Evolutionary conservation across 2,329 filamentous ascomycete species (phyloP).

Genomic region (Colletotrichum plurivorum): DNA sequence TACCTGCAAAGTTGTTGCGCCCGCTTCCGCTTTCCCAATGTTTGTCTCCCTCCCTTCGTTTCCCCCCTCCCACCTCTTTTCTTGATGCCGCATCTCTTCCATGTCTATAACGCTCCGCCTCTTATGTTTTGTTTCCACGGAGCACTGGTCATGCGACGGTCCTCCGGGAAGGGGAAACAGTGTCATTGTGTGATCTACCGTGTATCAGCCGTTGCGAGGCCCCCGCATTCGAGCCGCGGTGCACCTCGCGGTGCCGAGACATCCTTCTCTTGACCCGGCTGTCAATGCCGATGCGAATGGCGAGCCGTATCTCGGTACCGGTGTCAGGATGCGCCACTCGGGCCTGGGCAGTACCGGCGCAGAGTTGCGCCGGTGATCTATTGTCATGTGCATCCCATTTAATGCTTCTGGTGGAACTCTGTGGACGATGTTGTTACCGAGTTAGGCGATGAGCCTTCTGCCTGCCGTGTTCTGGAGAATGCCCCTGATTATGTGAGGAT

Average conservation of each 20-base stretch:
- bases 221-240: background rate
- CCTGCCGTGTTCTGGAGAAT: too few relatives aligned
- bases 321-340: background rate
- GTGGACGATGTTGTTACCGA: too few relatives aligned
- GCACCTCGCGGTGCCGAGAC: background rate
- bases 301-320: background rate
- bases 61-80: background rate
- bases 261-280: background rate
- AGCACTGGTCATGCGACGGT: conserved; percentile 13
- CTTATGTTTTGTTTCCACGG: conserved; percentile 19
- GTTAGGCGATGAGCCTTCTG: too few relatives aligned
- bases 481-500: too few relatives aligned
- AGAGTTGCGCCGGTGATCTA: too few relatives aligned
- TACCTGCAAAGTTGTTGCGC: background rate
- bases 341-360: too few relatives aligned
- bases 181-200: conserved; percentile 15
- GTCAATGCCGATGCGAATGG: background rate
- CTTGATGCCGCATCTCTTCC: too few relatives aligned
- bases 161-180: background rate
- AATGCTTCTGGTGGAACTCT: too few relatives aligned
- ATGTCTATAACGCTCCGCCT: conserved; percentile 7
- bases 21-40: conserved; percentile 5
- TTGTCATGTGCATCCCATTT: too few relatives aligned
- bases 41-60: background rate
- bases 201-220: conserved; percentile 11